Percentiles rank a stretch among this genome's conserved stretches.
Conservation (phyloP, 1,284 basidiomycete species). For the Apiotrichum porosum region DNA sequence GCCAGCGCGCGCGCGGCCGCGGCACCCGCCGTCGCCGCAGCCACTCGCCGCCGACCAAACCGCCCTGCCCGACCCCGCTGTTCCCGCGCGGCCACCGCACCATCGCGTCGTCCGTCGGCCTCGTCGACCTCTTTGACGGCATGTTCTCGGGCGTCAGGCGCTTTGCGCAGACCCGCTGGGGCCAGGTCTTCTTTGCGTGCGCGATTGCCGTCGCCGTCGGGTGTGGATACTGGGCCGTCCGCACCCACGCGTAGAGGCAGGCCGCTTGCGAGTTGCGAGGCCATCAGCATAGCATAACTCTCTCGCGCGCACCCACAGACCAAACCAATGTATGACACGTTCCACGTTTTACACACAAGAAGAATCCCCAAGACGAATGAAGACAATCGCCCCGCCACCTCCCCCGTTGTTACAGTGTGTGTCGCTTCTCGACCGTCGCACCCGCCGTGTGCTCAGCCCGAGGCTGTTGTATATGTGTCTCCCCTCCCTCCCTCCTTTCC, state of each 20-base stretch:
- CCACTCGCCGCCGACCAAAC: constrained; percentile 1
- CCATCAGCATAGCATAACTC: too few relatives aligned
- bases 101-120: constrained; percentile 1
- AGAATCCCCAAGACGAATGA: too few relatives aligned
- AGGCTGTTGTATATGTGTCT: too few relatives aligned
- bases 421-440: too few relatives aligned
- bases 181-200: constrained; percentile 15
- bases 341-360: too few relatives aligned
- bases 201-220: constrained; percentile 18
- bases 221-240: constrained; percentile 15
- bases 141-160: constrained; percentile 12
- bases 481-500: too few relatives aligned
- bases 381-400: too few relatives aligned
- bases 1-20: background rate
- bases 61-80: constrained; percentile 6
- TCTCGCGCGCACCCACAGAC: too few relatives aligned
- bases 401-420: too few relatives aligned
- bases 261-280: too few relatives aligned
- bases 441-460: too few relatives aligned
- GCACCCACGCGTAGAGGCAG: background rate
- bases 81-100: constrained; percentile 7
- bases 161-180: constrained; percentile 4
- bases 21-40: background rate
- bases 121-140: constrained; percentile 6
- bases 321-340: too few relatives aligned